Evolutionary conservation across 2,329 filamentous ascomycete genomes (phyloP).

Genomic region (Colletotrichum sp.): DNA sequence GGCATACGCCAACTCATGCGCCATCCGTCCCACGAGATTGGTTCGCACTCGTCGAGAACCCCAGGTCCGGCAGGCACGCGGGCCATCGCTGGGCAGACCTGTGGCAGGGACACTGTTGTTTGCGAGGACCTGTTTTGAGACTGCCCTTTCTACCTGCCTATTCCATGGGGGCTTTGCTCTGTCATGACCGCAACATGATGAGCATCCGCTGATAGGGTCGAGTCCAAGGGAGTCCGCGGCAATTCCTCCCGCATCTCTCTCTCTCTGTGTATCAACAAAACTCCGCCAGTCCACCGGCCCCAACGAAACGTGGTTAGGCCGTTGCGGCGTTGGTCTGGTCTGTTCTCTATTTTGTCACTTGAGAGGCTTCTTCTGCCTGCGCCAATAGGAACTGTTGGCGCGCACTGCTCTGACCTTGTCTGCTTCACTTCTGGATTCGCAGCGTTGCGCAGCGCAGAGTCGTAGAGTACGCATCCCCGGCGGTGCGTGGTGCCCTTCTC

Average conservation of each 20-base stretch:
- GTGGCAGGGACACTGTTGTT: not conserved
- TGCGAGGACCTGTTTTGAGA: not conserved
- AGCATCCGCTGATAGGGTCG: not conserved
- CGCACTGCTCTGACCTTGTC: constrained; percentile 9
- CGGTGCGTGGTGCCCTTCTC: not conserved
- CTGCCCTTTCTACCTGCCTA: not conserved
- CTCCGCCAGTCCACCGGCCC: not conserved
- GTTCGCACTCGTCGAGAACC: not conserved
- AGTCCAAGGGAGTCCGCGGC: not conserved
- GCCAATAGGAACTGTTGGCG: constrained; percentile 15
- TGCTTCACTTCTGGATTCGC: not conserved
- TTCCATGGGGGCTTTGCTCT: not conserved
- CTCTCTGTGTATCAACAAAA: not conserved
- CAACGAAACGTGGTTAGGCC: constrained; percentile 10
- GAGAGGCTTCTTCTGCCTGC: not conserved
- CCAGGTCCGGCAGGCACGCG: constrained; percentile 15
- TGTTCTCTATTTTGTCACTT: not conserved
- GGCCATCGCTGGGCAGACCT: not conserved
- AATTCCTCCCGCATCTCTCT: not conserved
- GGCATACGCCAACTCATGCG: constrained; percentile 7
- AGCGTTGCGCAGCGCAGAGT: not conserved
- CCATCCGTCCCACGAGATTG: constrained; percentile 16
- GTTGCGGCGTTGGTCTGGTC: not conserved
- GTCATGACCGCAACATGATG: constrained; percentile 9
- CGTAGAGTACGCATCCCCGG: not conserved